A percentile compares a stretch with the other conserved stretches of the same genome.
These are phyloP conservation scores for Colletotrichum viniferum DNA, from an alignment of 2,329 filamentous ascomycete genomes.

Conservation along the genomic window DNA sequence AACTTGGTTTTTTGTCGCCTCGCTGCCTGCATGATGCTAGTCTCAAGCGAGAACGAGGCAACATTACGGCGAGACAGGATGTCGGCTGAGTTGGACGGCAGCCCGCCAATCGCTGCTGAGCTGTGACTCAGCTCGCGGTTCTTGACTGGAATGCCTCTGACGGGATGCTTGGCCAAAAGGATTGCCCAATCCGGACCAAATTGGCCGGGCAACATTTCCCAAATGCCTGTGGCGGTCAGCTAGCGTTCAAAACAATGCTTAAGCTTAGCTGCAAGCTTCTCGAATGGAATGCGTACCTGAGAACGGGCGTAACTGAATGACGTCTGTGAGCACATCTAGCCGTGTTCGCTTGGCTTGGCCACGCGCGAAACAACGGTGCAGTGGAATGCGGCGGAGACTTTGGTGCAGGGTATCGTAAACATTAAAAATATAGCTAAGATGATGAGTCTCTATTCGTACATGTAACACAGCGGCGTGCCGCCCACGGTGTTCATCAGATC, in stretches of 20 bases:
- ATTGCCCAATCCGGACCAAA: background rate
- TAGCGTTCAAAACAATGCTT: background rate
- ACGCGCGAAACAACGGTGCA: accelerated
- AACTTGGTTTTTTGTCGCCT: background rate
- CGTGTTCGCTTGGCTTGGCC: background rate
- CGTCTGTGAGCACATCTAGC: background rate
- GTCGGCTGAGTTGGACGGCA: background rate
- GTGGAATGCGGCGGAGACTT: background rate
- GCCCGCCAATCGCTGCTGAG: background rate
- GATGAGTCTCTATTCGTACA: conserved; percentile 33
- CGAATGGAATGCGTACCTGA: background rate
- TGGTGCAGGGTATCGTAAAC: background rate
- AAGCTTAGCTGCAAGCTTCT: background rate
- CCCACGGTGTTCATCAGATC: conserved; percentile 45
- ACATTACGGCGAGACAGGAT: background rate
- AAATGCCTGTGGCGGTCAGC: background rate
- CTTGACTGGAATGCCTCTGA: background rate
- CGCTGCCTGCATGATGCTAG: background rate
- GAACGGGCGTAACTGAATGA: background rate
- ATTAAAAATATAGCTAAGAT: background rate
- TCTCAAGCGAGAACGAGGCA: background rate
- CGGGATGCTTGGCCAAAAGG: background rate
- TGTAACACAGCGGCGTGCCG: conserved; percentile 47
- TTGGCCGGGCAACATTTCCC: background rate
- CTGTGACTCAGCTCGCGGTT: background rate